Percentiles rank a stretch among this genome's conserved stretches.
Evolutionary conservation across 2,329 filamentous ascomycete species (phyloP).

Genomic region (Cladorrhinum sp.): DNA sequence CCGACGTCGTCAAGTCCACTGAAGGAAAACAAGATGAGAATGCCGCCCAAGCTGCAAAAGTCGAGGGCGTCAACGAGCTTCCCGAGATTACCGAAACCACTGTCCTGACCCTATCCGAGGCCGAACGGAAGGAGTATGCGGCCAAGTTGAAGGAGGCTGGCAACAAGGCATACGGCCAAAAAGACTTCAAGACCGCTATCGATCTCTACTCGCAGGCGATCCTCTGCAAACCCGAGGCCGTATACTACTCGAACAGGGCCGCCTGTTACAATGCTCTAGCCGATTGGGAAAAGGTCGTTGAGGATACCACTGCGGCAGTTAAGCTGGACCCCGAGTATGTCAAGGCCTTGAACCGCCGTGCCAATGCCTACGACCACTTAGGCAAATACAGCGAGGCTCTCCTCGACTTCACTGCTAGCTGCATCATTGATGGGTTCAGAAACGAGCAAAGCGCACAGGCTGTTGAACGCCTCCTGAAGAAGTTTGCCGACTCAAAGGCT

Average conservation of each 20-base stretch:
- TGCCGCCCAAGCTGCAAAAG: slow-evolving; percentile 46
- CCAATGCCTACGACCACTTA: slow-evolving; percentile 93
- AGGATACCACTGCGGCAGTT: slow-evolving; percentile 93
- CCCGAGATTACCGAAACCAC: slow-evolving; percentile 63
- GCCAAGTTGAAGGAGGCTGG: slow-evolving; percentile 90
- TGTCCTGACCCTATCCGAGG: slow-evolving; percentile 47
- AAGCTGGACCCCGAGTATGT: slow-evolving; percentile 93
- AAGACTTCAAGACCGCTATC: slow-evolving; percentile 91
- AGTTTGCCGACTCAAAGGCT: slow-evolving; percentile 92
- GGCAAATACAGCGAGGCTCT: slow-evolving; percentile 90
- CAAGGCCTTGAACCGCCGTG: slow-evolving; percentile 94
- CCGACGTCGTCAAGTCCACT: slow-evolving; percentile 41
- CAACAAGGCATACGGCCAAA: slow-evolving; percentile 93
- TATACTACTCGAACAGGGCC: slow-evolving; percentile 98
- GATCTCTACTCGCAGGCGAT: slow-evolving; percentile 94
- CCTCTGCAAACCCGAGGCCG: slow-evolving; percentile 92
- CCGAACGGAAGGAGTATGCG: slow-evolving; percentile 83
- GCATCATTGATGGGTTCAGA: slow-evolving; percentile 97
- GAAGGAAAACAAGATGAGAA: slow-evolving; percentile 34
- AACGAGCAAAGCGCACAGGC: slow-evolving; percentile 85
- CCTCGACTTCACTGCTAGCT: slow-evolving; percentile 96
- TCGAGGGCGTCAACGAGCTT: slow-evolving; percentile 63
- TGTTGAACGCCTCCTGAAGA: slow-evolving; percentile 91
- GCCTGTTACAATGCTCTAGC: slow-evolving; percentile 93
- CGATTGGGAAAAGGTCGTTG: slow-evolving; percentile 93